Evolutionary conservation across 1,284 basidiomycete genomes (phyloP).

Genomic region (Grifola frondosa): DNA sequence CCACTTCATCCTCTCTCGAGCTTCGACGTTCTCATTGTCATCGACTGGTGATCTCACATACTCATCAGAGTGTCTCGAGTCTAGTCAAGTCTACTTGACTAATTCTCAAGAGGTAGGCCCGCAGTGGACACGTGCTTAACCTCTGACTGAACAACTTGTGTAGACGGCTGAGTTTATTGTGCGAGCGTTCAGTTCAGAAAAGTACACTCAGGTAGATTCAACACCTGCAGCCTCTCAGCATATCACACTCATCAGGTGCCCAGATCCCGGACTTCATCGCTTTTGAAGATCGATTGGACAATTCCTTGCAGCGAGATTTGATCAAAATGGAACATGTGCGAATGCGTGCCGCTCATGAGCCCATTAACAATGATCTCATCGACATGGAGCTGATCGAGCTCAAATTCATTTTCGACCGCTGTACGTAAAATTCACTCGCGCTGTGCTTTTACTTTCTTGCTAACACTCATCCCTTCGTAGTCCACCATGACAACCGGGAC

Average conservation of each 20-base stretch:
- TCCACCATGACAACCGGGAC: constrained; percentile 82
- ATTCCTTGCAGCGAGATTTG: constrained; percentile 77
- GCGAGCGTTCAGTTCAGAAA: constrained; percentile 73
- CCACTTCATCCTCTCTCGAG: constrained; percentile 73
- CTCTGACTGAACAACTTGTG: constrained; percentile 8
- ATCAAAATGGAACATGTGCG: constrained; percentile 79
- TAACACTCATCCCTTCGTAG: constrained; percentile 33
- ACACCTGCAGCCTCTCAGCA: too few relatives aligned
- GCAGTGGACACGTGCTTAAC: background rate
- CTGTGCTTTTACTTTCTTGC: background rate
- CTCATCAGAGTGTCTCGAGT: constrained; percentile 70
- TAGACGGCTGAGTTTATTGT: constrained; percentile 80
- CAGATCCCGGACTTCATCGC: constrained; percentile 79
- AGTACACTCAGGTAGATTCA: constrained; percentile 77
- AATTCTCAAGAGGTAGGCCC: constrained; percentile 68
- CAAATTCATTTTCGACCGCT: constrained; percentile 78
- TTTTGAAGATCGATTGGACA: constrained; percentile 76
- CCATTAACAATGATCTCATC: constrained; percentile 62
- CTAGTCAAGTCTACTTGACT: constrained; percentile 74
- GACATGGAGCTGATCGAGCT: constrained; percentile 81
- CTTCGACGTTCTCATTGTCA: constrained; percentile 77
- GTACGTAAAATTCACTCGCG: constrained; percentile 47
- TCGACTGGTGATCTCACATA: constrained; percentile 70
- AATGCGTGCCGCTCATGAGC: constrained; percentile 77
- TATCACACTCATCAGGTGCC: too few relatives aligned